Evolutionary conservation across 306 rosid genomes (phyloP), one percentile per base, ranked within the genome.

Genomic region (Inga oerstediana): DNA sequence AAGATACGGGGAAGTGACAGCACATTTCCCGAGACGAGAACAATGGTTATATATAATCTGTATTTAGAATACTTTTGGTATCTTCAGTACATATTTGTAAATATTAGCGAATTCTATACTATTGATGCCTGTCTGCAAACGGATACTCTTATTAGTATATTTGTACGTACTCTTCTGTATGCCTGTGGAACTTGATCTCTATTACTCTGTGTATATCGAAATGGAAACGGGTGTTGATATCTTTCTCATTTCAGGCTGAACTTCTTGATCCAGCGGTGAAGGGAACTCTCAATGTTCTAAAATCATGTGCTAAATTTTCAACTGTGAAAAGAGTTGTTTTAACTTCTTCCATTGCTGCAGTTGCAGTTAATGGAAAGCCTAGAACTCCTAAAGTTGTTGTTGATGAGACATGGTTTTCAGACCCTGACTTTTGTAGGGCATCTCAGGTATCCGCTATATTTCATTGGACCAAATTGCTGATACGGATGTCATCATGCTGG

Each of bases 271-370:
- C 89, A 4, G 91, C 91, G 16, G 27, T 88, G 66, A 85, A 85
- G 56, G 89, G 89, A 81, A 88, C 91, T 49, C 87, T 88, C 67
- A 88, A 83, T 81, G 89, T 88, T 83, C 91, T 88, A 30, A 79
- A 83, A 39, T 88, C 91, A 78, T 85, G 89, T 77, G 85, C 81
- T 5, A 85, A 85, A 64, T 83, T 87, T 13, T 27, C 85, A 20
- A 83, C 87, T 7, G 62, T 88, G 48, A 83, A 85, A 70, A 81
- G 89, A 65, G 86, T 88, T 56, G 70, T 88, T 56, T 80, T 85
- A 17, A 88, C 91, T 35, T 72, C 76, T 45, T 72, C 76, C 59
- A 3, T 72, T 24, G 76, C 59, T 72, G 76, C 76, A 24, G 76
- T 72, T 45, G n/a, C 41, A 24, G 24, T 22, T 46, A 72, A 46